These are phyloP conservation scores for Polygonum aviculare DNA, from an alignment of 148 eudicot species.

Conservation along the genomic window DNA sequence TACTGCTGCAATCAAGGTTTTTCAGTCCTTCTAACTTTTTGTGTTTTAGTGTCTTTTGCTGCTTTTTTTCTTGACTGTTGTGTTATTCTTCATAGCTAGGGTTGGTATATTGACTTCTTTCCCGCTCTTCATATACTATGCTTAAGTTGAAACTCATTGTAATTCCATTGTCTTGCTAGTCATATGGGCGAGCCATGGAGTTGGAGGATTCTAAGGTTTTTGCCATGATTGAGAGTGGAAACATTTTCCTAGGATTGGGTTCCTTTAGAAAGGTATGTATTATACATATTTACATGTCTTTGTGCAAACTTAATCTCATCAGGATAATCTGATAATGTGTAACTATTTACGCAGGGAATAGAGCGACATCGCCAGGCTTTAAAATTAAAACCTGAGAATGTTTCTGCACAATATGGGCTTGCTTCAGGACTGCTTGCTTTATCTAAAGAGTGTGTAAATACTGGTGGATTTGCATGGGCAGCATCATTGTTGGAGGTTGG, in stretches of 20 bases:
- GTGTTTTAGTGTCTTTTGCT: not conserved
- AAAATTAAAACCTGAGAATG: slow-evolving; percentile 47
- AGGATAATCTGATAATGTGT: not conserved
- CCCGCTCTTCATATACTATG: not conserved
- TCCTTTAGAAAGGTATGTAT: slow-evolving; percentile 62
- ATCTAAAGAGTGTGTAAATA: slow-evolving; percentile 68
- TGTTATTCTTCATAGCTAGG: not conserved
- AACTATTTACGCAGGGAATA: slow-evolving; percentile 41
- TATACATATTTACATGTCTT: not conserved
- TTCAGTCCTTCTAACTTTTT: not conserved
- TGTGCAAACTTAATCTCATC: not conserved
- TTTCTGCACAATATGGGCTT: slow-evolving; percentile 75
- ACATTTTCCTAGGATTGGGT: slow-evolving; percentile 82
- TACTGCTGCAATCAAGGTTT: slow-evolving; percentile 93
- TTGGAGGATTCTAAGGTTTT: slow-evolving; percentile 74
- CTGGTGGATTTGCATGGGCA: slow-evolving; percentile 91
- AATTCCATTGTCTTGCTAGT: slow-evolving; percentile 30
- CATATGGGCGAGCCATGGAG: slow-evolving; percentile 88
- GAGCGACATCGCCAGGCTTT: slow-evolving; percentile 80
- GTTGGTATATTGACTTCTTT: not conserved
- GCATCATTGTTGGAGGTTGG: slow-evolving; percentile 86
- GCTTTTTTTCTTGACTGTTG: not conserved
- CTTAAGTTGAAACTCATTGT: not conserved
- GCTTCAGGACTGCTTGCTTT: slow-evolving; percentile 82
- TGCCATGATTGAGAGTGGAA: slow-evolving; percentile 90